Evolutionary conservation across 2,329 filamentous ascomycete species (phyloP), one percentile per base, ranked within the genome.

Genomic region (Colletotrichum sansevieriae): DNA sequence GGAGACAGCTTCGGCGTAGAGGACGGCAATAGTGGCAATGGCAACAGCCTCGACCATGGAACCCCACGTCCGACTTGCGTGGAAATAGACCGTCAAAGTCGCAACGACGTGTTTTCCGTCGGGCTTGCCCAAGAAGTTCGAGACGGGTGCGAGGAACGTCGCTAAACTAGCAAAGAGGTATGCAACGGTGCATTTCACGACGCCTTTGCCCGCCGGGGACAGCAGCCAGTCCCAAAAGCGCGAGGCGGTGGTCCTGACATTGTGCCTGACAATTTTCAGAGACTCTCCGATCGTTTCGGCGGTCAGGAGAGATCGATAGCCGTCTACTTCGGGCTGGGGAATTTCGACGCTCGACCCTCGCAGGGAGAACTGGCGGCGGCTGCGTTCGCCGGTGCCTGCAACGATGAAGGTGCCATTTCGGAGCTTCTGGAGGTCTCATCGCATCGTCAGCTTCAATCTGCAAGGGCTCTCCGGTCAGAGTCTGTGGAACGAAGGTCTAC

Each of bases 41-140:
- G 95, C 81, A 11, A 91, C 87, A 3, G 94, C 95, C 79, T 97
- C 93, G 66, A 93, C 87, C 94, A 98, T 97, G 72, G 92, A 96
- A 1, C 95, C 95, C 29, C 91, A 88, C 18, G 93, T 93, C 66
- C 95, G 87, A 6, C 94, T 93, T 4, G 95, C 94, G 78, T 98
- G 94, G 75, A 98, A 98, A 76, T 97, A 98, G 11, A 98, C 95
- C 0, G 94, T 97, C 66, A 98, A 89, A 2, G 95, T 98, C 37
- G 94, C 94, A 59, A 97, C 94, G 76, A 97, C 91, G 79, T 98
- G 95, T 77, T 98, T 98, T 58, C 94, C 94, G 80, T 97, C 95
- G 76, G 94, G 92, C 71, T 91, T 86, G 11, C 95, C 95, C 15
- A 98, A 83, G 65, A 94, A 88, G 8, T 85, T 82, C 15, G 94